These are phyloP conservation scores for Pleurotus eryngii DNA, from an alignment of 768 basidiomycete genomes.

Conservation along the genomic window DNA sequence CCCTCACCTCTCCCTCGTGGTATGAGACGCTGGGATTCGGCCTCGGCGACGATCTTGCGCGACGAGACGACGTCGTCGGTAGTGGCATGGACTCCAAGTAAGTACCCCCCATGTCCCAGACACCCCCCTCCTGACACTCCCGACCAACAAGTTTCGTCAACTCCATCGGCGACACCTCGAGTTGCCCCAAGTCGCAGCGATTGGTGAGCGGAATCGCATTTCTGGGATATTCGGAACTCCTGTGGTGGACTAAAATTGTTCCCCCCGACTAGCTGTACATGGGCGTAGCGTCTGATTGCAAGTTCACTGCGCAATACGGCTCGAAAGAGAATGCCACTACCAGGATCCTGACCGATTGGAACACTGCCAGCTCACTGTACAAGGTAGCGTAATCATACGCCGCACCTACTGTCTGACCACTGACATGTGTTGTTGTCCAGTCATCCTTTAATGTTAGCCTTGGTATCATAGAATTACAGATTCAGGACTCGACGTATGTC, in stretches of 20 bases:
- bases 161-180: conserved; percentile 62
- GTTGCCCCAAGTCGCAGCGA: conserved; percentile 72
- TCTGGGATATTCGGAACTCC: too few relatives aligned
- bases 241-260: background rate
- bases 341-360: conserved; percentile 78
- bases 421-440: conserved; percentile 25
- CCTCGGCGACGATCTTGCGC: conserved; percentile 31
- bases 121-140: background rate
- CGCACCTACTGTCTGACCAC: background rate
- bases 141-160: conserved; percentile 52
- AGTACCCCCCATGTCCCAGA: conserved; percentile 15
- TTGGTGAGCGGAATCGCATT: conserved; percentile 41
- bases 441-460: conserved; percentile 81
- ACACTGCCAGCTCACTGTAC: conserved; percentile 71
- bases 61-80: conserved; percentile 55
- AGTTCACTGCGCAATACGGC: conserved; percentile 65
- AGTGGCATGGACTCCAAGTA: conserved; percentile 54
- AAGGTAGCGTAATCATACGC: conserved; percentile 37
- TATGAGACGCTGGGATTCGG: conserved; percentile 36
- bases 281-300: conserved; percentile 88
- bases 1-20: conserved; percentile 24
- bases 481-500: conserved; percentile 54
- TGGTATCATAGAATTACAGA: conserved; percentile 75
- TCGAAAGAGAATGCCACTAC: conserved; percentile 62
- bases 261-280: conserved; percentile 52